These are phyloP conservation scores for Aspergillus arachidicola DNA, from an alignment of 2,329 filamentous ascomycete genomes.

Conservation along the genomic window DNA sequence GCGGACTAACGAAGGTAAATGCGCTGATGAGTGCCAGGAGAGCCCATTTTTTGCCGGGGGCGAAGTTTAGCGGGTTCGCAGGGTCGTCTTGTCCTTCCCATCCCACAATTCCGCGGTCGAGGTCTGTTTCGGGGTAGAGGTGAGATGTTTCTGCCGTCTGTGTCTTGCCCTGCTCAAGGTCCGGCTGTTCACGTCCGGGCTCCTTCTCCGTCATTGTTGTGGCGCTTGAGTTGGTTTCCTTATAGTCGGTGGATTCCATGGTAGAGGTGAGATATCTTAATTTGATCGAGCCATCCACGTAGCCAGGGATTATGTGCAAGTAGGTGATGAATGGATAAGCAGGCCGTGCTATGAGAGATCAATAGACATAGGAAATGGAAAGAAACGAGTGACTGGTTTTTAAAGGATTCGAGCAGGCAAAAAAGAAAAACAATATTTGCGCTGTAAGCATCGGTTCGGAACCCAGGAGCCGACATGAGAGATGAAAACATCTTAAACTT, in stretches of 20 bases:
- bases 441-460: neutral
- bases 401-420: neutral
- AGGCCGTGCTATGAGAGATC: neutral
- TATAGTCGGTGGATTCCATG: neutral
- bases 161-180: neutral
- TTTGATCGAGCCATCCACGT: neutral
- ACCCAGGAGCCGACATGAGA: neutral
- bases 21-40: conserved; percentile 31
- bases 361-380: neutral
- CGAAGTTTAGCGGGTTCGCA: conserved; percentile 60
- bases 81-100: conserved; percentile 64
- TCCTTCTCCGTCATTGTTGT: neutral
- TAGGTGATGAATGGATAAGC: neutral
- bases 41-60: conserved; percentile 26
- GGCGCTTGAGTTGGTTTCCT: neutral
- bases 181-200: neutral
- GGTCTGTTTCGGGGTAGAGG: conserved; percentile 51
- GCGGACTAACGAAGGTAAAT: conserved; percentile 34
- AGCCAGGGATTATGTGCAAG: neutral
- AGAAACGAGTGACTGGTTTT: neutral
- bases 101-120: conserved; percentile 58
- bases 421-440: neutral
- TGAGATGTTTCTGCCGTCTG: neutral
- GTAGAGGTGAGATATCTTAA: neutral
- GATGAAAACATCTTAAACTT: neutral